Percentiles rank a stretch among this genome's conserved stretches.
These are phyloP conservation scores for Saccharomycopsis oosterbeekiorum DNA, from an alignment of 805 yeast genomes.

Conservation along the genomic window DNA sequence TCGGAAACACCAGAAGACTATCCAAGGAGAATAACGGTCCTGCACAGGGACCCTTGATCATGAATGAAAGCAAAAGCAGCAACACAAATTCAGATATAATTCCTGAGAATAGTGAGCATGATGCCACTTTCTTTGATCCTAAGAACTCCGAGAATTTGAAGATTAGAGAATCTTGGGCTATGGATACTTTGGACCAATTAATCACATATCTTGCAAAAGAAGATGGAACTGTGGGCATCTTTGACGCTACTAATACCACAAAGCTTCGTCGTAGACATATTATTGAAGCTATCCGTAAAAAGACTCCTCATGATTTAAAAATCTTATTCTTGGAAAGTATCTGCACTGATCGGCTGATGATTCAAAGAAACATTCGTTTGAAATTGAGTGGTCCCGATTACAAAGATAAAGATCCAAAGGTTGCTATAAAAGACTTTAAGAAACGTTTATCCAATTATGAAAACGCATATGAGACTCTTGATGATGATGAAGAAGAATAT, in stretches of 20 bases:
- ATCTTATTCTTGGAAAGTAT: slow-evolving; percentile 33
- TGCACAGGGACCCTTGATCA: slow-evolving; percentile 16
- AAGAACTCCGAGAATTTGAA: slow-evolving; percentile 27
- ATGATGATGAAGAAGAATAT: slow-evolving; percentile 34
- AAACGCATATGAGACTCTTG: slow-evolving; percentile 42
- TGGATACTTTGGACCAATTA: slow-evolving; percentile 34
- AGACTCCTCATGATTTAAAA: slow-evolving; percentile 27
- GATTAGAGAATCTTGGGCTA: slow-evolving; percentile 36
- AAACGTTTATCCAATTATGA: slow-evolving; percentile 44
- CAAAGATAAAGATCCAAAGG: slow-evolving; percentile 61
- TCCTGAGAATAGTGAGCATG: slow-evolving; percentile 22
- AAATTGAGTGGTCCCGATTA: slow-evolving; percentile 36
- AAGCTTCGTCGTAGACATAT: slow-evolving; percentile 33
- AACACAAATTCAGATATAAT: slow-evolving; percentile 18
- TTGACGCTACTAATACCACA: slow-evolving; percentile 46
- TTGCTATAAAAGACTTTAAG: slow-evolving; percentile 28
- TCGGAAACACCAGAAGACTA: slow-evolving; percentile 56
- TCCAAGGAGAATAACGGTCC: slow-evolving; percentile 35
- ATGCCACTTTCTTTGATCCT: slow-evolving; percentile 34
- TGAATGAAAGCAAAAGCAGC: slow-evolving; percentile 1
- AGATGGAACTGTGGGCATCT: slow-evolving; percentile 37
- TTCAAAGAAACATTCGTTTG: slow-evolving; percentile 25
- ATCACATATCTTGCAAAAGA: slow-evolving; percentile 25
- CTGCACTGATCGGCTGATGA: slow-evolving; percentile 23
- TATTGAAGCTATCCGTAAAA: slow-evolving; percentile 27